Conservation (phyloP, 257 asterid genomes). For the Plantago elongata region DNA sequence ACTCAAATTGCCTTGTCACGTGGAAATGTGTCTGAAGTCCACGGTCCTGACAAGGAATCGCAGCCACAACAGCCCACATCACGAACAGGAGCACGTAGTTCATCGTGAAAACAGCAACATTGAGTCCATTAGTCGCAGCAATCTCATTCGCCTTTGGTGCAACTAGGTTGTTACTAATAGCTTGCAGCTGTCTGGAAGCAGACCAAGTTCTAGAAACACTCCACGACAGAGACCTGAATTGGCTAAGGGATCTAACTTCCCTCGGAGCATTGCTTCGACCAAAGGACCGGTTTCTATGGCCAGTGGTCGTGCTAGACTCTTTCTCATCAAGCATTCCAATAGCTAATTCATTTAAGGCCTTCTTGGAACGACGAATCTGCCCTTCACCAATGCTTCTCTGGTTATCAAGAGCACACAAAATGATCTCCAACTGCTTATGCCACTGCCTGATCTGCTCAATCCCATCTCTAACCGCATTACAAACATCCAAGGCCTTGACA, state of each 20-base stretch:
- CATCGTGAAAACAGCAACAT: constrained; percentile 71
- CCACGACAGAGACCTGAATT: constrained; percentile 85
- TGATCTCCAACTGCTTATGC: constrained; percentile 83
- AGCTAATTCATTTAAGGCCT: constrained; percentile 65
- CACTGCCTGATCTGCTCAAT: constrained; percentile 83
- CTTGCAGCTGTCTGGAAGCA: constrained; percentile 79
- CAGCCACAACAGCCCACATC: constrained; percentile 96
- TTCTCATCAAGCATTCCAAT: constrained; percentile 84
- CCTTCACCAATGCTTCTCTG: constrained; percentile 79
- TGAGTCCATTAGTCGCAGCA: constrained; percentile 56
- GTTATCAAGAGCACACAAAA: constrained; percentile 63
- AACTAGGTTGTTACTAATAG: constrained; percentile 63
- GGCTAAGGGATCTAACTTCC: constrained; percentile 45
- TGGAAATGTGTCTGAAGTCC: constrained; percentile 73
- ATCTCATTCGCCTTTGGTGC: constrained; percentile 61
- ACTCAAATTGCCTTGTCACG: constrained; percentile 46
- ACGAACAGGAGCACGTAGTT: constrained; percentile 66
- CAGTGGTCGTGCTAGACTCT: constrained; percentile 25
- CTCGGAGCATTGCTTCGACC: constrained; percentile 46
- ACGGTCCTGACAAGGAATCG: constrained; percentile 95
- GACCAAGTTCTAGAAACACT: constrained; percentile 97
- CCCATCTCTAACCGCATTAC: constrained; percentile 91
- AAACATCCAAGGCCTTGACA: constrained; percentile 83
- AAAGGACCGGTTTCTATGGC: constrained; percentile 73
- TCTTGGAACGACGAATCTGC: constrained; percentile 81